Percentiles rank a stretch among this genome's conserved stretches.
These are phyloP conservation scores for Parathielavia appendiculata DNA, from an alignment of 495 filamentous ascomycete species.

Conservation along the genomic window DNA sequence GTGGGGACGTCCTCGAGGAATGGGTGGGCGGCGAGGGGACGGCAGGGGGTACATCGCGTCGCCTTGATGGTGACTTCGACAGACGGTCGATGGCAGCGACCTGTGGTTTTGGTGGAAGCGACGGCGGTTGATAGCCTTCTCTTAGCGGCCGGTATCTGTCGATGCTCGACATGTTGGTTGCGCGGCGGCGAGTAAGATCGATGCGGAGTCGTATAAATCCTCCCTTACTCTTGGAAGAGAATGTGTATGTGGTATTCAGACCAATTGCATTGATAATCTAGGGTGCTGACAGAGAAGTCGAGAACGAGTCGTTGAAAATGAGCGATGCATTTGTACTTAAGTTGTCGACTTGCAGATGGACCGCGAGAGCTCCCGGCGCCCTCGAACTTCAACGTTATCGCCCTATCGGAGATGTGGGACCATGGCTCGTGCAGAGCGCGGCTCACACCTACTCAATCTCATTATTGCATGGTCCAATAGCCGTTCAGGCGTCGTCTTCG, in stretches of 20 bases:
- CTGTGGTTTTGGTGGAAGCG: constrained; percentile 37
- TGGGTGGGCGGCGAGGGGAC: constrained; percentile 49
- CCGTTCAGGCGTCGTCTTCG: neutral
- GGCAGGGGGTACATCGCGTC: constrained; percentile 49
- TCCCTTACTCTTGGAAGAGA: neutral
- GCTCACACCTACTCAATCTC: neutral
- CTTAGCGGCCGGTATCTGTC: constrained; percentile 48
- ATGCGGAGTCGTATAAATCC: neutral
- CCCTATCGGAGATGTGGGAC: constrained; percentile 12
- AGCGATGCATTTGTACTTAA: neutral
- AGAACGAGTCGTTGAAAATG: neutral
- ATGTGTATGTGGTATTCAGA: neutral
- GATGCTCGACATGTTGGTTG: constrained; percentile 36
- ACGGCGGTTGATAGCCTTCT: constrained; percentile 42
- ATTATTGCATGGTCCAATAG: neutral
- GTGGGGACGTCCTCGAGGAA: constrained; percentile 47
- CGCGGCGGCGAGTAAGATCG: neutral
- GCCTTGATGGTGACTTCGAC: constrained; percentile 42
- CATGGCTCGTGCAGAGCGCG: constrained; percentile 11
- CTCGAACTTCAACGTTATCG: constrained; percentile 15
- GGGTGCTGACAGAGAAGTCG: neutral
- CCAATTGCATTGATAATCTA: constrained; percentile 5
- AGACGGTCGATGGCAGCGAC: constrained; percentile 32
- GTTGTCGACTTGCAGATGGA: neutral
- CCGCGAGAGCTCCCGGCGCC: neutral